Percentiles rank a stretch among this genome's conserved stretches.
Evolutionary conservation across 192 early-diverging fungal species (phyloP).

Genomic region (Linnemannia zychae): DNA sequence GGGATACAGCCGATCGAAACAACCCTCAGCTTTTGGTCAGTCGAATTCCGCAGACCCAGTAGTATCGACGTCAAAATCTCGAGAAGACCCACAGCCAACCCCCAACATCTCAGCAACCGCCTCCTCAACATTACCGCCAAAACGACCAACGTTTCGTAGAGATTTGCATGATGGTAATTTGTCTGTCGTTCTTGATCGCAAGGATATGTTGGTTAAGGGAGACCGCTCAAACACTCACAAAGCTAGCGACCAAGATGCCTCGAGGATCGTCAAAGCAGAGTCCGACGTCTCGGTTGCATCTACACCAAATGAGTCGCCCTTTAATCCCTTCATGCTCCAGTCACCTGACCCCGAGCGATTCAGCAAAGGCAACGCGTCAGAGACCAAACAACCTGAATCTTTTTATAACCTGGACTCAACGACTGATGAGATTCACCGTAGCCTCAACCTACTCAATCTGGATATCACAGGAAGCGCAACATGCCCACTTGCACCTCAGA

Average conservation of each 20-base stretch:
- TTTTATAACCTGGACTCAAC: slow-evolving; percentile 51
- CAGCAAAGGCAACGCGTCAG: not conserved
- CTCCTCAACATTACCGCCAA: not conserved
- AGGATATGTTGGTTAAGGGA: not conserved
- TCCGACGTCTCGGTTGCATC: not conserved
- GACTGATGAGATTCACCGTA: slow-evolving; percentile 50
- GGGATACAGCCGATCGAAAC: not conserved
- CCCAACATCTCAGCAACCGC: not conserved
- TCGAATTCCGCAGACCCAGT: not conserved
- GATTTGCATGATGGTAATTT: not conserved
- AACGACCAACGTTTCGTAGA: not conserved
- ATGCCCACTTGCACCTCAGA: slow-evolving; percentile 39
- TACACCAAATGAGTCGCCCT: not conserved
- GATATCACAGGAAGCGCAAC: slow-evolving; percentile 49
- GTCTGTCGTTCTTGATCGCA: not conserved
- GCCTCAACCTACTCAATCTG: slow-evolving; percentile 41
- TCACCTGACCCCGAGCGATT: slow-evolving; percentile 21
- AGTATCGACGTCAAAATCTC: not conserved
- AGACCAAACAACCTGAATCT: slow-evolving; percentile 30
- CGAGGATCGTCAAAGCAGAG: not conserved
- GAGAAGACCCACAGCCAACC: not conserved
- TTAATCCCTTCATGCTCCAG: slow-evolving; percentile 9
- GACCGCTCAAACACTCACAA: not conserved
- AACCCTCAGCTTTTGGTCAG: not conserved
- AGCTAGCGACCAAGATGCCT: not conserved